These are phyloP conservation scores for Oxalis stricta DNA, from an alignment of 441 rosid species.

Conservation along the genomic window DNA sequence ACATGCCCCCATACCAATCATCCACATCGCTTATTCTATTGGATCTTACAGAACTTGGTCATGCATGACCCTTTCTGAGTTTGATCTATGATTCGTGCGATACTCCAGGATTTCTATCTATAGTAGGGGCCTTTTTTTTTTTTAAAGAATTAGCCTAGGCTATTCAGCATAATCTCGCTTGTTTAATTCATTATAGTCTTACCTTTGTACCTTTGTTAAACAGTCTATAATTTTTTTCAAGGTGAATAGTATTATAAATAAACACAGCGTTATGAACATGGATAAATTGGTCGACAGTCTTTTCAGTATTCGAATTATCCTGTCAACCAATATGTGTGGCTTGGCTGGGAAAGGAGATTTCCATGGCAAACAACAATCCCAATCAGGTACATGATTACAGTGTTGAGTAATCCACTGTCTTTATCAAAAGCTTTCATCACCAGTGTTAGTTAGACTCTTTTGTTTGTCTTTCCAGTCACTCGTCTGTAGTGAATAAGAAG, in stretches of 20 bases:
- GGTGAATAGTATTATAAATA: conserved; percentile 32
- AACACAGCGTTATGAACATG: conserved; percentile 13
- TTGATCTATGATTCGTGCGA: no score
- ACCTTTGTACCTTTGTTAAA: conserved; percentile 6
- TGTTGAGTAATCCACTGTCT: conserved; percentile 1
- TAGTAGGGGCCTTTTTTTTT: no score
- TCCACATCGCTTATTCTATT: no score
- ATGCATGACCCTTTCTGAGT: no score
- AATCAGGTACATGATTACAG: conserved; percentile 44
- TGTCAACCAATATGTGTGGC: conserved; percentile 37
- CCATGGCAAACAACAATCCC: conserved; percentile 23
- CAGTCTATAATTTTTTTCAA: conserved; percentile 19
- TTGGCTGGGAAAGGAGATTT: conserved; percentile 60
- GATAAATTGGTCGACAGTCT: conserved; percentile 46
- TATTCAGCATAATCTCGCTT: no score
- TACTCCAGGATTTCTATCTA: no score
- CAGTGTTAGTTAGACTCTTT: conserved; percentile 6
- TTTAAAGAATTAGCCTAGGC: no score
- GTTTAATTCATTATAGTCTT: neutral
- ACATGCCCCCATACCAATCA: no score
- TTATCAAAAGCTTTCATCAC: neutral
- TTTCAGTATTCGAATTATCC: conserved; percentile 36
- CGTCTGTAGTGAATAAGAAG: conserved; percentile 46
- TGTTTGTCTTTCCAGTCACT: conserved; percentile 31
- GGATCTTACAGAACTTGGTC: no score